phyloP scores from a whole-genome alignment of 1,284 basidiomycete genomes.

The Microbotryum intermedium region DNA sequence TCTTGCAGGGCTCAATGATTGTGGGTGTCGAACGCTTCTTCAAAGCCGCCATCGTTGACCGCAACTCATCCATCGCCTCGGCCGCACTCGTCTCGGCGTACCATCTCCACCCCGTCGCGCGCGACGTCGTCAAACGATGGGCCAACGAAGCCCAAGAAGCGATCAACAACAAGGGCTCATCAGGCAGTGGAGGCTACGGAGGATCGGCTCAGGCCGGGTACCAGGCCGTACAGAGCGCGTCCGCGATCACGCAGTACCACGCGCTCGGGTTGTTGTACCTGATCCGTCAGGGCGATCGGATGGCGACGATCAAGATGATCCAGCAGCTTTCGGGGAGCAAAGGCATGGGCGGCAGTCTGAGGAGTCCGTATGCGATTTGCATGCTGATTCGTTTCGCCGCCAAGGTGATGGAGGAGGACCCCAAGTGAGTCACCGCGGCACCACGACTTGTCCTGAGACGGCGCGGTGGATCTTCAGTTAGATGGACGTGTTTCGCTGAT shows the following conservation, averaged over 20 bases:
- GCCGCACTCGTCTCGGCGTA: conserved; percentile 93
- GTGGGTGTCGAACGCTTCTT: conserved; percentile 99
- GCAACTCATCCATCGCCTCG: conserved; percentile 88
- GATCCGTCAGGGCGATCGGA: conserved; percentile 93
- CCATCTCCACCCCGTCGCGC: conserved; percentile 87
- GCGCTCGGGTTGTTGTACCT: conserved; percentile 88
- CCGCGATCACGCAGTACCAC: conserved; percentile 95
- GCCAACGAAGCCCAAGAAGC: conserved; percentile 97
- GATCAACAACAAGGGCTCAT: conserved; percentile 75
- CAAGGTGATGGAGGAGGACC: conserved; percentile 97
- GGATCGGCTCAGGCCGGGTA: conserved; percentile 48
- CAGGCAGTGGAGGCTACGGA: conserved; percentile 52
- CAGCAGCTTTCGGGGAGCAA: conserved; percentile 70
- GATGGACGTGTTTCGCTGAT: not conserved
- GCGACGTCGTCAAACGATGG: conserved; percentile 95
- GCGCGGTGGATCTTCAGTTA: not conserved
- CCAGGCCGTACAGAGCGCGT: conserved; percentile 74
- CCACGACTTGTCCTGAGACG: not conserved
- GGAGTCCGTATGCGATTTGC: conserved; percentile 96
- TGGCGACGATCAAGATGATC: conserved; percentile 99
- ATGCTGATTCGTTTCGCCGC: conserved; percentile 98
- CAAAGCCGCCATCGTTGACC: conserved; percentile 98
- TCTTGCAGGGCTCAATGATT: conserved; percentile 88
- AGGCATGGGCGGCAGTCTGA: conserved; percentile 68
- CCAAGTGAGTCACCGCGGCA: conserved; percentile 59